These are phyloP conservation scores for Crithidia acanthocephali DNA, from an alignment of 208 protist species.

Conservation along the genomic window DNA sequence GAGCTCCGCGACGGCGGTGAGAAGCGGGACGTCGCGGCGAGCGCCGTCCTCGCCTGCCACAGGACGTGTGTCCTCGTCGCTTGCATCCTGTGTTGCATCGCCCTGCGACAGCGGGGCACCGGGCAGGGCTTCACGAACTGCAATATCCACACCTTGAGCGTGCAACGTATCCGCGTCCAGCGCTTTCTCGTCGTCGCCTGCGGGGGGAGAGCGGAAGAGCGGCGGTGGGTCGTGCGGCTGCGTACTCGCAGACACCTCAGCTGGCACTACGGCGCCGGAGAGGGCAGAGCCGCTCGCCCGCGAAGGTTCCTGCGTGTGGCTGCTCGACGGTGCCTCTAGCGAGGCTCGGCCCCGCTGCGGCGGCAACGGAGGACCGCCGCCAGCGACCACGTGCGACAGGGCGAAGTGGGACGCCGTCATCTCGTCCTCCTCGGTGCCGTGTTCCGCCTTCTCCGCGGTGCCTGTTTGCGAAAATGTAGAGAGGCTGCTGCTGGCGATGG, in stretches of 20 bases:
- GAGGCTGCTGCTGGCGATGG: conserved; percentile 36
- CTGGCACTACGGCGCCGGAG: neutral
- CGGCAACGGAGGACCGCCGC: neutral
- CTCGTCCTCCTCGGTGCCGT: neutral
- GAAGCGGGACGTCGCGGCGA: too few relatives aligned
- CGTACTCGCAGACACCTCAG: too few relatives aligned
- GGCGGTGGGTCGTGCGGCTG: neutral
- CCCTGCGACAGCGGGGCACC: too few relatives aligned
- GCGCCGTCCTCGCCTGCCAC: too few relatives aligned
- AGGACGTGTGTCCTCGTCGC: too few relatives aligned
- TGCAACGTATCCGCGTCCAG: too few relatives aligned
- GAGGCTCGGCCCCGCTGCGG: neutral
- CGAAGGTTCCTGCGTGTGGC: neutral
- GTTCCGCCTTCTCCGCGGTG: neutral
- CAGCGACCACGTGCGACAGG: neutral
- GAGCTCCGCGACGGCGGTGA: too few relatives aligned
- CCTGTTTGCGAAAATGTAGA: conserved; percentile 28
- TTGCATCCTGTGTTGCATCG: too few relatives aligned
- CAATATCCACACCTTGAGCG: too few relatives aligned
- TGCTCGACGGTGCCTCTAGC: neutral
- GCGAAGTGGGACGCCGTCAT: neutral
- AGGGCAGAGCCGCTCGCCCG: neutral
- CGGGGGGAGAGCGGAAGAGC: neutral
- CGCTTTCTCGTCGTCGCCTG: too few relatives aligned
- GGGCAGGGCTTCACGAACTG: too few relatives aligned